Percentiles rank a stretch among this genome's conserved stretches.
Conservation (phyloP, 2,329 filamentous ascomycete genomes). For the Fusarium temperatum region DNA sequence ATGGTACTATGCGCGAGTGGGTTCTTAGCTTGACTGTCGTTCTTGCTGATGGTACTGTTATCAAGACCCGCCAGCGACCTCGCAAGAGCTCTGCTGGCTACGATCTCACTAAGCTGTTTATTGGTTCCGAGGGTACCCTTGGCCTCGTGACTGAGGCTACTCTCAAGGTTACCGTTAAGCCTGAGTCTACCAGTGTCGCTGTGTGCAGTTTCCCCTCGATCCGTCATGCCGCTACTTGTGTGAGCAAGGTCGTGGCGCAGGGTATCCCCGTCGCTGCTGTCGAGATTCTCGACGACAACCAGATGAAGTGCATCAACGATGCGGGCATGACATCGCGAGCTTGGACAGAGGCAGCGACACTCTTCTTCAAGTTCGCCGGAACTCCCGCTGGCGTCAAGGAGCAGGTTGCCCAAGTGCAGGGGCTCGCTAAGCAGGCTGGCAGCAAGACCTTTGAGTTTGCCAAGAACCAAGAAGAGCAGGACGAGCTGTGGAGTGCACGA, state of each 20-base stretch:
- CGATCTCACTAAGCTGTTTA: conserved; percentile 87
- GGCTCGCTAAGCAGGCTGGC: conserved; percentile 67
- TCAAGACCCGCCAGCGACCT: conserved; percentile 88
- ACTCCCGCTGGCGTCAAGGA: conserved; percentile 78
- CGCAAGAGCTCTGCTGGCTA: conserved; percentile 93
- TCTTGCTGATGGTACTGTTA: conserved; percentile 86
- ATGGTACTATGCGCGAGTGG: conserved; percentile 96
- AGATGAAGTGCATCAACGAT: conserved; percentile 78
- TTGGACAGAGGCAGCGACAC: conserved; percentile 78
- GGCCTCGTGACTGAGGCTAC: conserved; percentile 92
- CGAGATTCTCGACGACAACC: conserved; percentile 90
- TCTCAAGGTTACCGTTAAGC: conserved; percentile 84
- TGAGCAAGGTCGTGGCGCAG: conserved; percentile 79
- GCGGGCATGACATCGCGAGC: conserved; percentile 71
- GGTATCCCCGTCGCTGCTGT: conserved; percentile 90
- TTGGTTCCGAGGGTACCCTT: conserved; percentile 91
- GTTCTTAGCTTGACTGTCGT: conserved; percentile 88
- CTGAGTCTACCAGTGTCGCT: conserved; percentile 81
- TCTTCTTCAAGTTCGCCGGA: conserved; percentile 87
- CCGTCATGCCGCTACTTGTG: conserved; percentile 79
- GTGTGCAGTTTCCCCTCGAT: conserved; percentile 70
- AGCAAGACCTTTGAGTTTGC: conserved; percentile 83
- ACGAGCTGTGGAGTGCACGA: conserved; percentile 82
- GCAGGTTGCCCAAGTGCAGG: conserved; percentile 74
- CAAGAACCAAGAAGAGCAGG: conserved; percentile 71